Evolutionary conservation across 78 protist species (phyloP).

Genomic region (Mastigamoeba balamuthi): DNA sequence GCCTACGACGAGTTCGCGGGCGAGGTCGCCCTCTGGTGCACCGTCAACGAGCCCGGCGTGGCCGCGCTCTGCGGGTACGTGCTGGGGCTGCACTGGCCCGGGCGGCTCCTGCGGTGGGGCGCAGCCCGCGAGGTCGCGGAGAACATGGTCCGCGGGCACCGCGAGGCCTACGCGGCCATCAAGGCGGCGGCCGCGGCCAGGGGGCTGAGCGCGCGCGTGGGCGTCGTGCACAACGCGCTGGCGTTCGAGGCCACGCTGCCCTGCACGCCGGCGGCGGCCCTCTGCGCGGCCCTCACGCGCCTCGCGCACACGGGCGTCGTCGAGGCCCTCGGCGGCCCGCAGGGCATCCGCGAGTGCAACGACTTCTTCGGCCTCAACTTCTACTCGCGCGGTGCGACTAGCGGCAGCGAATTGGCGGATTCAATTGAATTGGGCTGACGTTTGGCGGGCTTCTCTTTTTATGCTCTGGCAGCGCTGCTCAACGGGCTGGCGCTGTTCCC

Average conservation of each 20-base stretch:
- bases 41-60: not conserved
- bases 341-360: not conserved
- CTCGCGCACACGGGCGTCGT: not conserved
- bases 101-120: not conserved
- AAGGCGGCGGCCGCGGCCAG: not conserved
- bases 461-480: no score
- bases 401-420: no score
- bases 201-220: not conserved
- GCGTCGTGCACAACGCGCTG: not conserved
- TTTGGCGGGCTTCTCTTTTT: no score
- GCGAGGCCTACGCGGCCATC: not conserved
- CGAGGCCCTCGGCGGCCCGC: not conserved
- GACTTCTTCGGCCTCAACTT: not conserved
- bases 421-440: no score
- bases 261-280: not conserved
- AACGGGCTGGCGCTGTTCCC: not conserved
- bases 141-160: not conserved
- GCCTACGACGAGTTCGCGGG: not conserved
- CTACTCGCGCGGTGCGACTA: not conserved
- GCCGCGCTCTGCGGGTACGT: not conserved
- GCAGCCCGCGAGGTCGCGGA: not conserved
- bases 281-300: not conserved
- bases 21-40: not conserved
- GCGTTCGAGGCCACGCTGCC: not conserved
- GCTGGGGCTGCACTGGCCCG: not conserved